Evolutionary conservation across 78 protist genomes (phyloP).

Genomic region (Neovahlkampfia damariscottae): DNA sequence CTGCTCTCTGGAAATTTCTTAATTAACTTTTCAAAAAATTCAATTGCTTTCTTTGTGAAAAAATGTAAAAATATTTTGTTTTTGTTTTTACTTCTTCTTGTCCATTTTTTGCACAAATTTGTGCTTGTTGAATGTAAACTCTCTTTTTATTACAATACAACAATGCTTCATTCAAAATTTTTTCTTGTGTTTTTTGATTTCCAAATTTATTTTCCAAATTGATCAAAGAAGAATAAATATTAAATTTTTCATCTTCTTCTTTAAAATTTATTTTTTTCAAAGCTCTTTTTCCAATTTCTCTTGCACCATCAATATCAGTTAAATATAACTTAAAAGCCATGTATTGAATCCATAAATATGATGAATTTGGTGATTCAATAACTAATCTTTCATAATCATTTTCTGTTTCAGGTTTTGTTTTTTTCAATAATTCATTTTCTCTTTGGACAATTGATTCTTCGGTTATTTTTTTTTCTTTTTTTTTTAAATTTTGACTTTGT

Average conservation of each 20-base stretch:
- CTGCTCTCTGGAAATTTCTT: neutral
- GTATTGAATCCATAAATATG: slow-evolving; percentile 78
- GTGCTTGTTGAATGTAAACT: neutral
- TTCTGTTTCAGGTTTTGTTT: slow-evolving; percentile 37
- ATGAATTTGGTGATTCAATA: slow-evolving; percentile 60
- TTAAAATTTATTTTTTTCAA: slow-evolving; percentile 45
- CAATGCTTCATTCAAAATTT: slow-evolving; percentile 49
- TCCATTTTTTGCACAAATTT: slow-evolving; percentile 4
- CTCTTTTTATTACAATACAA: slow-evolving; percentile 35
- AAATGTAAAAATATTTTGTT: neutral
- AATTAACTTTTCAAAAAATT: neutral
- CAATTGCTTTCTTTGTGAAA: neutral
- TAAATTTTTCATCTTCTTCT: slow-evolving; percentile 59
- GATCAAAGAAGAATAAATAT: slow-evolving; percentile 82
- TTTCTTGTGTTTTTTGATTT: slow-evolving; percentile 23
- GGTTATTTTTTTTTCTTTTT: neutral
- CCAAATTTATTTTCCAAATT: slow-evolving; percentile 82
- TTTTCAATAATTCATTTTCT: neutral
- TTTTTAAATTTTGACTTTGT: neutral
- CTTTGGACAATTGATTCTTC: neutral
- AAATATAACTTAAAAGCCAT: slow-evolving; percentile 60
- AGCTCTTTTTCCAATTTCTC: slow-evolving; percentile 75
- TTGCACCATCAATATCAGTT: slow-evolving; percentile 69
- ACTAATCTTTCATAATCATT: slow-evolving; percentile 85
- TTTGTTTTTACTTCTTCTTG: neutral